These are phyloP conservation scores for Peterozyma toletana DNA, from an alignment of 805 yeast species.

Conservation along the genomic window DNA sequence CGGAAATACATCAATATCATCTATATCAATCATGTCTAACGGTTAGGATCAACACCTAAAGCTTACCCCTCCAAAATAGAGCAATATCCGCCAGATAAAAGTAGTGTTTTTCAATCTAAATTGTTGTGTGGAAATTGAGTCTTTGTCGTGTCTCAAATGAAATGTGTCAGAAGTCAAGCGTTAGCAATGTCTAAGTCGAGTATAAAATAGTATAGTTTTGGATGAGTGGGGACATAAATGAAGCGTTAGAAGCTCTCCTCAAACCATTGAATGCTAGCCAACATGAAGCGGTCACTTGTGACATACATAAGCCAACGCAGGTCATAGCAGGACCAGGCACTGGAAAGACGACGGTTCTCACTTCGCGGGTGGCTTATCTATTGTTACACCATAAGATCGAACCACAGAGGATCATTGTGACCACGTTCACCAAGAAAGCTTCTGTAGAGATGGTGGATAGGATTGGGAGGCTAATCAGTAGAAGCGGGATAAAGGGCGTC, in stretches of 20 bases:
- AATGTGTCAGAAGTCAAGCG: too few species aligned
- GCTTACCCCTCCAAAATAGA: too few species aligned
- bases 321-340: constrained; percentile 59
- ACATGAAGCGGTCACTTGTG: constrained; percentile 33
- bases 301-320: constrained; percentile 32
- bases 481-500: constrained; percentile 14
- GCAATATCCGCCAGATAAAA: too few species aligned
- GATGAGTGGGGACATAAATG: not conserved
- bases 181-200: too few species aligned
- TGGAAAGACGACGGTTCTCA: constrained; percentile 77
- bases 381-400: constrained; percentile 40
- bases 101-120: too few species aligned
- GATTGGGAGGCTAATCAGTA: constrained; percentile 27
- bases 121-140: too few species aligned
- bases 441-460: constrained; percentile 79
- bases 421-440: constrained; percentile 92
- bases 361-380: constrained; percentile 71
- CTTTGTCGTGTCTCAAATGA: too few species aligned
- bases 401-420: constrained; percentile 67
- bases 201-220: too few species aligned
- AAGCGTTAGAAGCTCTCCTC: not conserved
- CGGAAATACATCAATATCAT: too few species aligned
- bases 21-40: too few species aligned
- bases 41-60: too few species aligned
- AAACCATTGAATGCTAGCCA: constrained; percentile 32